Evolutionary conservation across 495 filamentous ascomycete species (phyloP).

Genomic region (Amorphotheca resinae): DNA sequence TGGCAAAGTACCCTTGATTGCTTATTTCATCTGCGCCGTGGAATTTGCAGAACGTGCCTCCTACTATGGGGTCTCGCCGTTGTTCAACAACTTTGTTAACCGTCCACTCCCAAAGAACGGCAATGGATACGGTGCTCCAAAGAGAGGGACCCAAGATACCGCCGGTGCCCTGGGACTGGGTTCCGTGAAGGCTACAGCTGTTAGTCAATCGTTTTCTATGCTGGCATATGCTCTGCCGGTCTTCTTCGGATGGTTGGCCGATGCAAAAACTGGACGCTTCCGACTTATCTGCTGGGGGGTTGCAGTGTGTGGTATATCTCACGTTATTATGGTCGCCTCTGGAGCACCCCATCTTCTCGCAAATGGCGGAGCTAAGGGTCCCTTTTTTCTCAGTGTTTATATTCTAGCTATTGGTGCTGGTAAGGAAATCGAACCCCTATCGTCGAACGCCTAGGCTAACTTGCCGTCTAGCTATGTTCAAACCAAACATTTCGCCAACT

Average conservation of each 20-base stretch:
- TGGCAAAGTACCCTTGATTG: conserved; percentile 47
- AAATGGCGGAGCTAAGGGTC: conserved; percentile 38
- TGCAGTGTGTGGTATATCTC: conserved; percentile 49
- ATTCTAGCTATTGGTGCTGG: conserved; percentile 52
- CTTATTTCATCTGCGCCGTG: conserved; percentile 51
- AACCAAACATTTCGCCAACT: conserved; percentile 49
- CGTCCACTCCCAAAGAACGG: conserved; percentile 44
- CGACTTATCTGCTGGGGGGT: conserved; percentile 51
- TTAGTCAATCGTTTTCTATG: conserved; percentile 48
- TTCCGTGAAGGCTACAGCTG: conserved; percentile 46
- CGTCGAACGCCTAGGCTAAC: not conserved
- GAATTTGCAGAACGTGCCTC: conserved; percentile 71
- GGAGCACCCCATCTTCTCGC: conserved; percentile 47
- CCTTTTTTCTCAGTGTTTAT: conserved; percentile 46
- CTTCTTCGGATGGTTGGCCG: conserved; percentile 42
- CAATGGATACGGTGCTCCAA: conserved; percentile 49
- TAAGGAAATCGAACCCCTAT: conserved; percentile 29
- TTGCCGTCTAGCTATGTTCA: conserved; percentile 37
- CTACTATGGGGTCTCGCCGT: conserved; percentile 63
- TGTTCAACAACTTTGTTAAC: conserved; percentile 62
- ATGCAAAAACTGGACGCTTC: conserved; percentile 46
- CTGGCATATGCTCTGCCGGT: conserved; percentile 47
- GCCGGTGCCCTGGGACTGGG: conserved; percentile 59
- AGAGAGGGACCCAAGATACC: conserved; percentile 30
- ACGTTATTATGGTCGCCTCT: conserved; percentile 48